phyloP scores from a whole-genome alignment of 805 yeast genomes.

The Lipomyces yamadae region DNA sequence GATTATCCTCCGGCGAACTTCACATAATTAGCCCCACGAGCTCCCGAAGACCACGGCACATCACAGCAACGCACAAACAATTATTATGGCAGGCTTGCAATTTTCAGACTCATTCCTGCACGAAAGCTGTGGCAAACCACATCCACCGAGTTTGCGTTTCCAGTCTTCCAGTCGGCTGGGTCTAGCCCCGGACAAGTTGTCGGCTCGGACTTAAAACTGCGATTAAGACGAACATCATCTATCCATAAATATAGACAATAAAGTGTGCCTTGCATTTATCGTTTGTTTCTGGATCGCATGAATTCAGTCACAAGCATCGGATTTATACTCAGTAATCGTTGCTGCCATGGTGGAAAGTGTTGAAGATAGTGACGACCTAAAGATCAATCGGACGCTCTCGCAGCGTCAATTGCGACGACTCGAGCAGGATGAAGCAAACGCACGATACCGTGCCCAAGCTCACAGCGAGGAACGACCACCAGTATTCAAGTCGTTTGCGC shows the following conservation, averaged over 20 bases:
- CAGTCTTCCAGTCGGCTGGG: too few relatives aligned
- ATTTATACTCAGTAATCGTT: not conserved
- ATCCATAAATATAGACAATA: not conserved
- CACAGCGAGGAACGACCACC: constrained; percentile 45
- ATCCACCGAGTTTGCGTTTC: too few relatives aligned
- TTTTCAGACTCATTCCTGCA: too few relatives aligned
- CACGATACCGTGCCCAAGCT: not conserved
- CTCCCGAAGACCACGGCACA: too few relatives aligned
- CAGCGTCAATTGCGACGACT: not conserved
- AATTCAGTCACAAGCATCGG: not conserved
- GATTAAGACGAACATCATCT: not conserved
- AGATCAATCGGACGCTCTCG: not conserved
- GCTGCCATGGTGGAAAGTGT: not conserved
- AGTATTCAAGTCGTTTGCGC: constrained; percentile 43
- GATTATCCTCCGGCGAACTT: too few relatives aligned
- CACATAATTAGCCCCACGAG: too few relatives aligned
- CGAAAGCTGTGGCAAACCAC: too few relatives aligned
- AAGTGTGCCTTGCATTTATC: not conserved
- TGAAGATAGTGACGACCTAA: not conserved
- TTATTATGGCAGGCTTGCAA: too few relatives aligned
- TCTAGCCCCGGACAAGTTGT: not conserved
- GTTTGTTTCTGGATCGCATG: not conserved
- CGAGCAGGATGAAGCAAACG: not conserved
- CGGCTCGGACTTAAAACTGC: not conserved
- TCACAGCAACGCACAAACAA: too few relatives aligned